Evolutionary conservation across 768 basidiomycete species (phyloP).

Genomic region (Leccinum longicurvipes): DNA sequence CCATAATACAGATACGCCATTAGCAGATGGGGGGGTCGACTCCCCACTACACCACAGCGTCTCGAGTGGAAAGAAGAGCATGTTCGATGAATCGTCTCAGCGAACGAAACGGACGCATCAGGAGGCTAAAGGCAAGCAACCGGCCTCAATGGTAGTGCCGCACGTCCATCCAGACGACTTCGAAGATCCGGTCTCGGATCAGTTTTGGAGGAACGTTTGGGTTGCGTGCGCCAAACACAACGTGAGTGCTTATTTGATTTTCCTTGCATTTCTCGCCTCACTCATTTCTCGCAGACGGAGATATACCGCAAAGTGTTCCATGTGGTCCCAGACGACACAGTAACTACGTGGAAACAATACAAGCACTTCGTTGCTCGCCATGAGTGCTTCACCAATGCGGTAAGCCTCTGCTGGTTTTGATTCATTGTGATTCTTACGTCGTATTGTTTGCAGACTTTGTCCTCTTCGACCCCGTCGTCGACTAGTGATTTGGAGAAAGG

Average conservation of each 20-base stretch:
- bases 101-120: conserved; percentile 59
- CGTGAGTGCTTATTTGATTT: conserved; percentile 43
- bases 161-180: conserved; percentile 73
- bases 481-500: conserved; percentile 48
- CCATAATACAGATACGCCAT: not conserved
- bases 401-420: conserved; percentile 31
- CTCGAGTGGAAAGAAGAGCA: conserved; percentile 45
- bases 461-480: conserved; percentile 43
- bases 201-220: conserved; percentile 92
- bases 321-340: conserved; percentile 86
- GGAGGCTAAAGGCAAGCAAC: conserved; percentile 51
- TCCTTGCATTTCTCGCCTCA: not conserved
- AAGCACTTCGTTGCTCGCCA: conserved; percentile 80
- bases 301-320: conserved; percentile 96
- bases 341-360: conserved; percentile 95
- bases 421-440: not conserved
- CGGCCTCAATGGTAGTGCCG: conserved; percentile 67
- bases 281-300: conserved; percentile 64
- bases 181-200: conserved; percentile 83
- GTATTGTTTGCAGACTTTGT: conserved; percentile 37
- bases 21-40: conserved; percentile 40
- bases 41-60: conserved; percentile 44
- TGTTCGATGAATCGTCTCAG: conserved; percentile 46
- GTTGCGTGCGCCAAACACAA: conserved; percentile 83
- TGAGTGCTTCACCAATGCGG: conserved; percentile 69